Evolutionary conservation across 1,284 basidiomycete genomes (phyloP).

Genomic region (Trichosporon inkin): DNA sequence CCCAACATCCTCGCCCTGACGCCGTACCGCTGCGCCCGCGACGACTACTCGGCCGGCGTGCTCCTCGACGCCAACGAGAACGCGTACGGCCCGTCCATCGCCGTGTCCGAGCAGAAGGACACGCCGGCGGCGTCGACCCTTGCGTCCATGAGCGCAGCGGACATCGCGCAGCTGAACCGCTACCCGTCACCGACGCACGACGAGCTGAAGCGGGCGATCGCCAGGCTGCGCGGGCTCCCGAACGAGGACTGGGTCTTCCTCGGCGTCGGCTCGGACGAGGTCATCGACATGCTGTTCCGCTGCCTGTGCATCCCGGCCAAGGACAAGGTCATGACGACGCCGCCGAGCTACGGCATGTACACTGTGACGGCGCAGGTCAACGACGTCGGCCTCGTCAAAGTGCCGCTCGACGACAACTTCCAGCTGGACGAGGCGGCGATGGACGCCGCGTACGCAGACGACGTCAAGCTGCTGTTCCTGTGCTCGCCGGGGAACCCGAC

Average conservation of each 20-base stretch:
- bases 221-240: constrained; percentile 64
- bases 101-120: constrained; percentile 28
- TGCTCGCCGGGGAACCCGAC: constrained; percentile 98
- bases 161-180: constrained; percentile 48
- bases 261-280: constrained; percentile 95
- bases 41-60: constrained; percentile 89
- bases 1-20: constrained; percentile 88
- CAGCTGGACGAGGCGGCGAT: constrained; percentile 73
- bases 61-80: constrained; percentile 99
- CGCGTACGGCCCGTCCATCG: constrained; percentile 81
- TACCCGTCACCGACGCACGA: constrained; percentile 55
- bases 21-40: constrained; percentile 93
- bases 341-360: constrained; percentile 99
- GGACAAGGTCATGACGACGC: constrained; percentile 79
- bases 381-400: constrained; percentile 78
- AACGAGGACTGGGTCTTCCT: constrained; percentile 75
- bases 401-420: constrained; percentile 76
- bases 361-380: constrained; percentile 91
- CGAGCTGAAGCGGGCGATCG: constrained; percentile 72
- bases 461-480: constrained; percentile 87
- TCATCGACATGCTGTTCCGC: constrained; percentile 90
- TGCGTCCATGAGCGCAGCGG: constrained; percentile 36
- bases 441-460: constrained; percentile 64
- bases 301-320: constrained; percentile 76
- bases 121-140: constrained; percentile 31